These are phyloP conservation scores for Xylaria sp. DNA, from an alignment of 495 filamentous ascomycete species.

Conservation along the genomic window DNA sequence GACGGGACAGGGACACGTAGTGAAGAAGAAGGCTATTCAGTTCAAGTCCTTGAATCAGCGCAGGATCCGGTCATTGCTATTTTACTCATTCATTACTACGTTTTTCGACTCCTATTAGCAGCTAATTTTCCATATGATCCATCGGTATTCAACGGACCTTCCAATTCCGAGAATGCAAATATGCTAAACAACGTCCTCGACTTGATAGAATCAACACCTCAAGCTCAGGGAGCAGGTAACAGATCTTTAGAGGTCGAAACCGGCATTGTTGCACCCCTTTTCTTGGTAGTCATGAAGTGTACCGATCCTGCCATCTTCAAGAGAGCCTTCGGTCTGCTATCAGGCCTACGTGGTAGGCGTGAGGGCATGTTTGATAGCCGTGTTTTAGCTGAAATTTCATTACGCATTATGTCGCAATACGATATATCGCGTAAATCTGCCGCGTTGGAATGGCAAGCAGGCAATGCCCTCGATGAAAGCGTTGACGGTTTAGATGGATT, in stretches of 20 bases:
- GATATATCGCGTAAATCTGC: neutral
- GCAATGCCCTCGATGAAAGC: neutral
- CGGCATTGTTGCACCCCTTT: slow-evolving; percentile 20
- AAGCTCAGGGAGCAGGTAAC: neutral
- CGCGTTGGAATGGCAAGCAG: slow-evolving; percentile 14
- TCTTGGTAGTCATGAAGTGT: slow-evolving; percentile 19
- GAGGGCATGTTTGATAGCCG: slow-evolving; percentile 22
- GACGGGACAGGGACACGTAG: neutral
- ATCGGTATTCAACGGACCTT: neutral
- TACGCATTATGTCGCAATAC: neutral
- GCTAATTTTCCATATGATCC: slow-evolving; percentile 13
- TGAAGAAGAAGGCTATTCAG: neutral
- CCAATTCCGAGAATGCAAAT: neutral
- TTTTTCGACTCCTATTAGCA: slow-evolving; percentile 9
- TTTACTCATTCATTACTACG: slow-evolving; percentile 12
- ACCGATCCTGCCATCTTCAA: slow-evolving; percentile 9
- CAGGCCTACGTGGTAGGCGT: slow-evolving; percentile 11
- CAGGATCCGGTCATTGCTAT: slow-evolving; percentile 3
- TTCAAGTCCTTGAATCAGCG: neutral
- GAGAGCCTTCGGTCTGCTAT: slow-evolving; percentile 14
- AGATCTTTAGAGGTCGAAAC: slow-evolving; percentile 5
- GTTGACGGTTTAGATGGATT: neutral
- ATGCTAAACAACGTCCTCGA: neutral
- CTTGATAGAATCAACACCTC: slow-evolving; percentile 12
- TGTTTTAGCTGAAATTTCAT: slow-evolving; percentile 11